phyloP scores from a whole-genome alignment of 331 rosid genomes.

The Acacia pycnantha region DNA sequence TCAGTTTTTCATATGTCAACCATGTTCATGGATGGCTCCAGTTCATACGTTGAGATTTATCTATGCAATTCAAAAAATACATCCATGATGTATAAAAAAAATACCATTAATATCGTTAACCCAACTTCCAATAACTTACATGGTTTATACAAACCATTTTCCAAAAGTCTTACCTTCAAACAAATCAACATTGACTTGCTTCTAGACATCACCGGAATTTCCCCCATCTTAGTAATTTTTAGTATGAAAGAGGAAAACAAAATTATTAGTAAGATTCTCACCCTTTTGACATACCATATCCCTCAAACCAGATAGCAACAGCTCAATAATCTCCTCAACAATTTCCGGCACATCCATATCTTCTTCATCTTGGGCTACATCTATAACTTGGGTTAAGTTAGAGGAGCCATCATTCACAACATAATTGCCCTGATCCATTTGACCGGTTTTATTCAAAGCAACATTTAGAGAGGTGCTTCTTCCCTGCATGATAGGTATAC shows the following conservation, averaged over 20 bases:
- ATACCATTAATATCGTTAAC: neutral
- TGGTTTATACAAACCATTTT: slow-evolving; percentile 21
- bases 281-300: slow-evolving; percentile 81
- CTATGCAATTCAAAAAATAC: slow-evolving; percentile 8
- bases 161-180: slow-evolving; percentile 23
- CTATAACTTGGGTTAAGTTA: slow-evolving; percentile 39
- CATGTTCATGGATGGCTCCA: slow-evolving; percentile 12
- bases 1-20: neutral
- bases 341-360: slow-evolving; percentile 92
- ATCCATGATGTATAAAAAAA: slow-evolving; percentile 4
- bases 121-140: slow-evolving; percentile 28
- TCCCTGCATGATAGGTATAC: slow-evolving; percentile 56
- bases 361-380: slow-evolving; percentile 67
- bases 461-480: slow-evolving; percentile 60
- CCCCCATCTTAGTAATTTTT: slow-evolving; percentile 17
- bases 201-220: slow-evolving; percentile 22
- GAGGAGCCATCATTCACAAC: slow-evolving; percentile 30
- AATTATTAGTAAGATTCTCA: slow-evolving; percentile 41
- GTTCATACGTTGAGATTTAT: slow-evolving; percentile 1
- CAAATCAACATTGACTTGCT: slow-evolving; percentile 14
- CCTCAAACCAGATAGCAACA: slow-evolving; percentile 82
- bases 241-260: slow-evolving; percentile 21
- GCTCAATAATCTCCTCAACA: slow-evolving; percentile 95
- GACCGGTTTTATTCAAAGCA: slow-evolving; percentile 44
- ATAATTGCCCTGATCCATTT: slow-evolving; percentile 40